These are phyloP conservation scores for Phanerodontia chrysosporium DNA, from an alignment of 768 basidiomycete genomes.

Conservation along the genomic window DNA sequence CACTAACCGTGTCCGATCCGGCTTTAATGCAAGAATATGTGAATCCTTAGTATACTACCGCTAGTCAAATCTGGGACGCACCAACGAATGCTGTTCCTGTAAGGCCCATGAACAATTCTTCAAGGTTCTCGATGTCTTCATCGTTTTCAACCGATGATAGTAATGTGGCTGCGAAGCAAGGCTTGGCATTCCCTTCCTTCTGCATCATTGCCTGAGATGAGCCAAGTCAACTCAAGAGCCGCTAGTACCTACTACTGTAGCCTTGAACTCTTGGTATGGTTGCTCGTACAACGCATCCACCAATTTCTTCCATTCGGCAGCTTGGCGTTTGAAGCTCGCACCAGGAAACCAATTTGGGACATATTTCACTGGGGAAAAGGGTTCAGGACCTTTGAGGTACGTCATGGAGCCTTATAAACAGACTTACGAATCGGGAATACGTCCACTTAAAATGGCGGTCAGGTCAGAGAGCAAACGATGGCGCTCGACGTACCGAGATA, in stretches of 20 bases:
- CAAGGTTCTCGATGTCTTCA: too few species aligned
- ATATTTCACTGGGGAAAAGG: constrained; percentile 14
- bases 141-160: too few species aligned
- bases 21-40: not conserved
- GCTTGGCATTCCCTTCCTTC: not conserved
- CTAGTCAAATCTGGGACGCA: not conserved
- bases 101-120: too few species aligned
- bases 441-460: not conserved
- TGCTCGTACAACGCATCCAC: constrained; percentile 3
- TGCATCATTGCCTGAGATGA: too few species aligned
- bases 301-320: constrained; percentile 2
- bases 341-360: constrained; percentile 21
- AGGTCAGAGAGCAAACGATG: too few species aligned
- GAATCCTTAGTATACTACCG: not conserved
- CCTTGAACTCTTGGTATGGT: constrained; percentile 4
- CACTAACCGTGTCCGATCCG: not conserved
- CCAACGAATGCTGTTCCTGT: not conserved
- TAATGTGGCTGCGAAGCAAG: not conserved
- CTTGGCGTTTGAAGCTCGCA: constrained; percentile 14
- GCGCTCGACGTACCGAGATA: not conserved
- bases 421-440: not conserved
- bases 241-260: not conserved
- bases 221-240: not conserved
- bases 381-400: not conserved
- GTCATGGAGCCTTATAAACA: not conserved